phyloP scores from a whole-genome alignment of 306 rosid species.

The Senna siamea region DNA sequence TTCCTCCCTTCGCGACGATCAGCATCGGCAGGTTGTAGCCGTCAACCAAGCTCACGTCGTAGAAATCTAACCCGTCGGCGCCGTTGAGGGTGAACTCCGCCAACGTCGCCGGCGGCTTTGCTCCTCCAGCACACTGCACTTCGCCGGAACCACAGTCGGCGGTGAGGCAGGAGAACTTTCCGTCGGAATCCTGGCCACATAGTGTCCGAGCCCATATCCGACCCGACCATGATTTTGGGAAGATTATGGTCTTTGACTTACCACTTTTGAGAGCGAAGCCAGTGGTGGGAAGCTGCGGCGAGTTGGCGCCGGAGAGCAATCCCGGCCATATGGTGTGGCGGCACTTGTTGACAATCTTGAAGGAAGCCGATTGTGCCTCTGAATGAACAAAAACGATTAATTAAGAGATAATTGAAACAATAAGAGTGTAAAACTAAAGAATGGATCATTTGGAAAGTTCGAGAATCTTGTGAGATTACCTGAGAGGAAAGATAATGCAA shows the following conservation, averaged over 20 bases:
- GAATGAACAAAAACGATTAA: background rate
- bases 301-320: constrained; percentile 75
- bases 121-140: constrained; percentile 67
- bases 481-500: constrained; percentile 57
- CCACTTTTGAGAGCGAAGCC: constrained; percentile 72
- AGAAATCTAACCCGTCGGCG: constrained; percentile 77
- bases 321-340: constrained; percentile 89
- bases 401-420: background rate
- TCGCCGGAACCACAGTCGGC: constrained; percentile 88
- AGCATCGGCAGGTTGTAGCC: constrained; percentile 94
- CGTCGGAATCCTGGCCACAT: constrained; percentile 56
- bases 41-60: constrained; percentile 93
- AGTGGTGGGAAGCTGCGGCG: constrained; percentile 74
- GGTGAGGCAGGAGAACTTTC: constrained; percentile 74
- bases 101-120: constrained; percentile 89
- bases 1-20: constrained; percentile 70
- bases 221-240: constrained; percentile 90
- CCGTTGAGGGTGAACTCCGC: constrained; percentile 97
- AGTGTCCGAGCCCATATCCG: constrained; percentile 90
- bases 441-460: background rate
- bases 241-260: constrained; percentile 52
- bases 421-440: background rate
- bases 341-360: constrained; percentile 84
- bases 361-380: constrained; percentile 73
- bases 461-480: constrained; percentile 46